A percentile compares a stretch with the other conserved stretches of the same genome.
phyloP scores from a whole-genome alignment of 768 basidiomycete species.

The Suillus brevipes region DNA sequence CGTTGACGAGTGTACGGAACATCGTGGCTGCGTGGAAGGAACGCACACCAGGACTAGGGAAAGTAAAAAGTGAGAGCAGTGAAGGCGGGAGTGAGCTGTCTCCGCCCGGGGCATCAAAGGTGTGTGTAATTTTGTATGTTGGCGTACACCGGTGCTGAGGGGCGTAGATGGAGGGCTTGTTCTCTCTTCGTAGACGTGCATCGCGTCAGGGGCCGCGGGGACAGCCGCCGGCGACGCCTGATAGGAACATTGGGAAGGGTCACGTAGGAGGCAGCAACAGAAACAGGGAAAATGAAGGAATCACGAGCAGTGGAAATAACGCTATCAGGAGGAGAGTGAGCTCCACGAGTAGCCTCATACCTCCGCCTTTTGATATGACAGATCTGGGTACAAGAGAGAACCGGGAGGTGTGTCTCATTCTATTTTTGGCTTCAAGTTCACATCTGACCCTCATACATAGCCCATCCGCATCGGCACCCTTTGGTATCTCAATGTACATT shows the following conservation, averaged over 20 bases:
- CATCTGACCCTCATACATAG: slow-evolving; percentile 42
- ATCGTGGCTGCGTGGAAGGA: slow-evolving; percentile 83
- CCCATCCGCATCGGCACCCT: slow-evolving; percentile 82
- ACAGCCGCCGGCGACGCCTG: slow-evolving; percentile 12
- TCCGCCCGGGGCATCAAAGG: slow-evolving; percentile 8
- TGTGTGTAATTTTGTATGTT: not conserved
- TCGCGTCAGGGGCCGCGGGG: slow-evolving; percentile 21
- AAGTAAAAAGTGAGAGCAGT: slow-evolving; percentile 20
- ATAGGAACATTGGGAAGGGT: slow-evolving; percentile 17
- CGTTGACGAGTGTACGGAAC: slow-evolving; percentile 73
- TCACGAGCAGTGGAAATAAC: not conserved
- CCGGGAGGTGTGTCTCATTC: slow-evolving; percentile 41
- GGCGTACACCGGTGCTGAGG: not conserved
- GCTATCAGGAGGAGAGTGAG: slow-evolving; percentile 14
- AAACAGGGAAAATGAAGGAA: slow-evolving; percentile 2
- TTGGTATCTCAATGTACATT: slow-evolving; percentile 94
- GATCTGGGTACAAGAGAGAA: slow-evolving; percentile 44
- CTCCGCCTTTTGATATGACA: slow-evolving; percentile 48
- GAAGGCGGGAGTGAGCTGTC: slow-evolving; percentile 19
- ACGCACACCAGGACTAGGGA: slow-evolving; percentile 51
- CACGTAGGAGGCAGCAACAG: slow-evolving; percentile 12
- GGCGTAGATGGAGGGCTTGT: slow-evolving; percentile 25
- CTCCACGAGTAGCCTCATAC: slow-evolving; percentile 34
- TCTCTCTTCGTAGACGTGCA: slow-evolving; percentile 35
- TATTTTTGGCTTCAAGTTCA: not conserved